phyloP scores from a whole-genome alignment of 1,284 basidiomycete genomes.

The Bjerkandera adusta region DNA sequence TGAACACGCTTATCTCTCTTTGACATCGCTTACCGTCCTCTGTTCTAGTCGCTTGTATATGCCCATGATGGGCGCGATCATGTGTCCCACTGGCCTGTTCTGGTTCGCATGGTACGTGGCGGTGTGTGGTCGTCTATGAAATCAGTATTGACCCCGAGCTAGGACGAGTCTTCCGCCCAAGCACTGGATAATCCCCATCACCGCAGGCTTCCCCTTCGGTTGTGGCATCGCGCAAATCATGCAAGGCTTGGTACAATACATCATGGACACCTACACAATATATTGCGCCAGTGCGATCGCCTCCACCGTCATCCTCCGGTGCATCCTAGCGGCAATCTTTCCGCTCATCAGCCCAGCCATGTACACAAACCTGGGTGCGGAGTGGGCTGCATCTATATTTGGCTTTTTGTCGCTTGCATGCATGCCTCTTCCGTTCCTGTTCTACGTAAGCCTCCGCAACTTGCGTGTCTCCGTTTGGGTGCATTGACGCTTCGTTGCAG shows the following conservation, averaged over 20 bases:
- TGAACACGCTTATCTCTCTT: neutral
- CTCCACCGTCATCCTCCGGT: slow-evolving; percentile 67
- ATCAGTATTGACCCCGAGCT: neutral
- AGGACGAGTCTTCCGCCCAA: slow-evolving; percentile 57
- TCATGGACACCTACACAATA: slow-evolving; percentile 63
- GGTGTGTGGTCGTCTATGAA: slow-evolving; percentile 3
- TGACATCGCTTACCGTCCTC: slow-evolving; percentile 15
- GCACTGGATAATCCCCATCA: slow-evolving; percentile 61
- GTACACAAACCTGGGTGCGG: slow-evolving; percentile 56
- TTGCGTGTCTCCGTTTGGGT: neutral
- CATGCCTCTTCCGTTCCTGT: slow-evolving; percentile 50
- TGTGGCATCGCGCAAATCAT: slow-evolving; percentile 58
- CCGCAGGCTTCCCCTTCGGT: slow-evolving; percentile 68
- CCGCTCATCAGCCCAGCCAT: slow-evolving; percentile 59
- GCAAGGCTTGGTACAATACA: slow-evolving; percentile 57
- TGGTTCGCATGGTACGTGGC: slow-evolving; percentile 55
- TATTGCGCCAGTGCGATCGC: slow-evolving; percentile 70
- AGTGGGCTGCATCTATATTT: slow-evolving; percentile 68
- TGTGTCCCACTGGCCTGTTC: slow-evolving; percentile 62
- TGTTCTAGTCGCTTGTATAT: slow-evolving; percentile 57
- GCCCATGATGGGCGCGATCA: slow-evolving; percentile 51
- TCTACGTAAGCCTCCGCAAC: slow-evolving; percentile 40
- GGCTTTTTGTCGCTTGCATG: slow-evolving; percentile 54
- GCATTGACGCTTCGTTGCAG: slow-evolving; percentile 28
- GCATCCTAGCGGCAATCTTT: slow-evolving; percentile 61